phyloP scores from a whole-genome alignment of 441 rosid species.

The Manihot esculenta region DNA sequence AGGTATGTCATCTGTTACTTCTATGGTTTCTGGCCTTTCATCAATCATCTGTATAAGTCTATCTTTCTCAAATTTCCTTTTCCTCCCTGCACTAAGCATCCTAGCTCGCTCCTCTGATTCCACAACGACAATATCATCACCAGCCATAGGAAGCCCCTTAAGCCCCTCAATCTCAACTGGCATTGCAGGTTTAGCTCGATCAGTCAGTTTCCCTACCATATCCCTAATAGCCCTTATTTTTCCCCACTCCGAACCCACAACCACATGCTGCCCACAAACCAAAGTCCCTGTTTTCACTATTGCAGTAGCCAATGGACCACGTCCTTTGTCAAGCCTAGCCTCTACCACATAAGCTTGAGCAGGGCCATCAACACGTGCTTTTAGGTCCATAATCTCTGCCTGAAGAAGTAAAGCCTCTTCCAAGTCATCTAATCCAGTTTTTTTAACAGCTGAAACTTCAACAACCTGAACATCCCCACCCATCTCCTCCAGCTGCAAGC shows the following conservation, averaged over 20 bases:
- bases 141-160: conserved; percentile 93
- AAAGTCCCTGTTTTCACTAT: conserved; percentile 88
- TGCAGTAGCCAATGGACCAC: conserved; percentile 83
- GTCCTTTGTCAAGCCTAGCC: conserved; percentile 90
- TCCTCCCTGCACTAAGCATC: conserved; percentile 88
- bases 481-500: conserved; percentile 80
- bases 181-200: conserved; percentile 78
- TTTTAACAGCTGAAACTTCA: conserved; percentile 80
- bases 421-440: conserved; percentile 71
- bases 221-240: conserved; percentile 85
- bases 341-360: conserved; percentile 97
- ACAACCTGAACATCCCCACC: conserved; percentile 90
- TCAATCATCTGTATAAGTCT: conserved; percentile 62
- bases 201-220: conserved; percentile 60
- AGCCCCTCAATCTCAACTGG: conserved; percentile 90
- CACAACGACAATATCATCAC: conserved; percentile 88
- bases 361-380: conserved; percentile 82
- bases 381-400: conserved; percentile 87
- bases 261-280: conserved; percentile 74
- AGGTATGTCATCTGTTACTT: conserved; percentile 47
- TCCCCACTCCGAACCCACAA: conserved; percentile 90
- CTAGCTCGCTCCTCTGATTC: conserved; percentile 88
- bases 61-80: conserved; percentile 68
- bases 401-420: conserved; percentile 90
- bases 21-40: conserved; percentile 42